Base-by-base conservation (phyloP, 208 protist species). In the Trypanosoma rangeli region DNA sequence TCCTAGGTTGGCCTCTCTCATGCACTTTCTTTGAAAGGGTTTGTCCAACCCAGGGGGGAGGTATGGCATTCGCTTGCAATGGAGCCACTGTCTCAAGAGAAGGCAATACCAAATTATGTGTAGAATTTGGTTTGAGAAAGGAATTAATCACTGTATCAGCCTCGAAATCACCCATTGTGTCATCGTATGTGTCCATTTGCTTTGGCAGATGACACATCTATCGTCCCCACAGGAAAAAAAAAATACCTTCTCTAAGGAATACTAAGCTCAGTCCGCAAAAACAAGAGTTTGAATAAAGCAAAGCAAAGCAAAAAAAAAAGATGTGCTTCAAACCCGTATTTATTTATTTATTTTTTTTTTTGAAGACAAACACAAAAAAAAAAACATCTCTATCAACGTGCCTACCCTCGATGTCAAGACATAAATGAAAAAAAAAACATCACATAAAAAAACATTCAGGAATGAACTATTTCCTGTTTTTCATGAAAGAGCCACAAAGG, bases 401-500 rank as follows among this genome's bases (percentile, higher is more conserved):
- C n/a, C 37, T 18, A 2, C 15, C 8, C 2, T 9, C 42, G 12
- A 10, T 18, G 42, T 16, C 42, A 46, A 37, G 2, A 7, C 33
- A 37, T 37, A 1, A 53, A 24, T 4, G 9, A 53, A 26, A 53
- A 53, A 53, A 24, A 26, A 22, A 22, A 24, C 1, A 10, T 26
- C n/a, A 29, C 48, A 16, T 48, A 39, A 64, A 44, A 18, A 59
- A 37, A 59, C 54, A 67, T 52, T 39, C 49, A 24, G n/a, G 9
- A 4, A 24, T 26, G 0, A 53, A 22, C 4, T 5, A 53, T 26
- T 28, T 18, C 18, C 49, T 53, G 9, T n/a, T 12, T 53, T 67
- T 69, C 56, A 75, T 48, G 35, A 68, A 66, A 72, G 46, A 16
- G n/a, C 59, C 29, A 89, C 80, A 15, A 78, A 62, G 5, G 86